These are phyloP conservation scores for Teratosphaeria zuluensis DNA, from an alignment of 2,329 filamentous ascomycete species.

Conservation along the genomic window DNA sequence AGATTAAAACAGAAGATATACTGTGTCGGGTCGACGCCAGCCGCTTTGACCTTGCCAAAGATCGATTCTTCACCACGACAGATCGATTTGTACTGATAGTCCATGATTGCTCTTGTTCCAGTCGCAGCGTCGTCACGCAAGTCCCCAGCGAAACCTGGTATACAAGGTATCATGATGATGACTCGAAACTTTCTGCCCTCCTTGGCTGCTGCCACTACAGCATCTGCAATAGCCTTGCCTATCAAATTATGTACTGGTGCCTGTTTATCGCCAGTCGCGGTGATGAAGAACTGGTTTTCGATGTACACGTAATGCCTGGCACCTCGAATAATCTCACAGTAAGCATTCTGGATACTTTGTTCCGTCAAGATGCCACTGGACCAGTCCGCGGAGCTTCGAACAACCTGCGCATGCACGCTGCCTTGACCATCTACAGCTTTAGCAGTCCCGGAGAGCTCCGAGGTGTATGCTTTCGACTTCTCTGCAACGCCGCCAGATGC, in stretches of 20 bases:
- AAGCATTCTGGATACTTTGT: slow-evolving; percentile 80
- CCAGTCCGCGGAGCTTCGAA: slow-evolving; percentile 90
- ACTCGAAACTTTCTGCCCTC: slow-evolving; percentile 82
- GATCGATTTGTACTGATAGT: slow-evolving; percentile 96
- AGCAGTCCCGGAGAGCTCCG: slow-evolving; percentile 13
- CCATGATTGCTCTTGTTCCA: slow-evolving; percentile 91
- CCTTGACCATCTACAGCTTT: slow-evolving; percentile 43
- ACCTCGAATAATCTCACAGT: slow-evolving; percentile 72
- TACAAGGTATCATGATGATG: slow-evolving; percentile 80
- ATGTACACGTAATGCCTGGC: slow-evolving; percentile 94
- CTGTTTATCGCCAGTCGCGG: slow-evolving; percentile 82
- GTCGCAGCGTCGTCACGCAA: slow-evolving; percentile 71
- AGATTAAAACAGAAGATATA: slow-evolving; percentile 93
- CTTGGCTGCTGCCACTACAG: slow-evolving; percentile 68
- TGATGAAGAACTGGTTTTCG: slow-evolving; percentile 96
- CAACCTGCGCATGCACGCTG: slow-evolving; percentile 69
- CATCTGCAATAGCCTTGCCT: slow-evolving; percentile 82
- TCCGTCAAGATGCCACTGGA: slow-evolving; percentile 81
- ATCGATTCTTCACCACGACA: slow-evolving; percentile 87
- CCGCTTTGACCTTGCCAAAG: slow-evolving; percentile 62
- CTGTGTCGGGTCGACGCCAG: slow-evolving; percentile 67
- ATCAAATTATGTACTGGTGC: slow-evolving; percentile 79
- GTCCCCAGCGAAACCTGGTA: slow-evolving; percentile 91
- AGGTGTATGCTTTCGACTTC: slow-evolving; percentile 20
- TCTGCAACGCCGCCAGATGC: slow-evolving; percentile 23